A percentile compares a stretch with the other conserved stretches of the same genome.
Conservation (phyloP, 176 grass and related monocot species). For the Aegilops longissima region DNA sequence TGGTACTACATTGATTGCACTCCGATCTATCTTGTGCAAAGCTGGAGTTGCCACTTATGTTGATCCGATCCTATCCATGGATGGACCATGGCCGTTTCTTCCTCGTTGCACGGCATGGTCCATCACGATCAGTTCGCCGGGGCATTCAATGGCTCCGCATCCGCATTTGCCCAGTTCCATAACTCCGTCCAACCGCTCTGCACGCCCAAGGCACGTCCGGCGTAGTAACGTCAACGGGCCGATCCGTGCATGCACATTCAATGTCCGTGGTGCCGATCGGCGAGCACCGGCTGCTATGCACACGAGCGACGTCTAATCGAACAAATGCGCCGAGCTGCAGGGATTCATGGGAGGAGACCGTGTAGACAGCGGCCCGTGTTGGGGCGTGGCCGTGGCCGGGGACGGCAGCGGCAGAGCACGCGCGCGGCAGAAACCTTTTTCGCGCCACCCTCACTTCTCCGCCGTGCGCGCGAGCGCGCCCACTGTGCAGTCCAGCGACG, state of each 20-base stretch:
- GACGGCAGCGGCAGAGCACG: not conserved
- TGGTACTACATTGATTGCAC: not conserved
- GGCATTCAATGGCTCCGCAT: not conserved
- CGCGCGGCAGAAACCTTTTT: not conserved
- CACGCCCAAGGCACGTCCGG: too few relatives aligned
- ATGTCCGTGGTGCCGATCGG: not conserved
- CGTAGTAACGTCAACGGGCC: not conserved
- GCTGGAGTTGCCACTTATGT: not conserved
- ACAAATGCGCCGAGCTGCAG: not conserved
- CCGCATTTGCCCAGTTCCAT: not conserved
- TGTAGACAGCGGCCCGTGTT: not conserved
- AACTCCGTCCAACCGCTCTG: not conserved
- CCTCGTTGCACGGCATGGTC: not conserved
- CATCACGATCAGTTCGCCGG: not conserved
- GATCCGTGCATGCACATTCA: slow-evolving; percentile 1
- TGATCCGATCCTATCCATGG: not conserved
- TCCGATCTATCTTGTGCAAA: not conserved
- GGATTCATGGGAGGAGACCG: too few relatives aligned
- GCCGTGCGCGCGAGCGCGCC: not conserved
- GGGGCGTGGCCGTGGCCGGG: not conserved
- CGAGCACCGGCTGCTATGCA: too few relatives aligned
- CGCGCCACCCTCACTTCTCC: not conserved
- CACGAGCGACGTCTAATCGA: not conserved
- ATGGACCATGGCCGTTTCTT: not conserved
- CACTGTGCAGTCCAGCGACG: too few relatives aligned